Conservation (phyloP, 2,329 filamentous ascomycete genomes). For the Eurotiales sp. region DNA sequence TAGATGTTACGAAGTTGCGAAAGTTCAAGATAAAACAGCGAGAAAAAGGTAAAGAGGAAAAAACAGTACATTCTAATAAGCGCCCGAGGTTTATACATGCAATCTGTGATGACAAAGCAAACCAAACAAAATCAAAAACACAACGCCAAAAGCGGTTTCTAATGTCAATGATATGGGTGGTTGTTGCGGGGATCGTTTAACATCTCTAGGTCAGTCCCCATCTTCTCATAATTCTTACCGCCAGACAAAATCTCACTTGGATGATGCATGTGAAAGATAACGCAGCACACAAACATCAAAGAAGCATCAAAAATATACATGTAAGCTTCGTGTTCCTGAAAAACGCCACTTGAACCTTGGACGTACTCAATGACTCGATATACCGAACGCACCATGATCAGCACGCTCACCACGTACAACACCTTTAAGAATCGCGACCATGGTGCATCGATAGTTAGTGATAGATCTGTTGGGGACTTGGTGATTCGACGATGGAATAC, state of each 20-base stretch:
- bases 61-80: too few relatives aligned
- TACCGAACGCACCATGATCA: constrained; percentile 21
- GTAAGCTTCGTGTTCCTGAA: constrained; percentile 20
- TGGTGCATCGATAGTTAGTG: constrained; percentile 19
- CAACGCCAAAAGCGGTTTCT: too few relatives aligned
- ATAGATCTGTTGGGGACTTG: constrained; percentile 25
- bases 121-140: too few relatives aligned
- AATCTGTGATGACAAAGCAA: too few relatives aligned
- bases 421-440: constrained; percentile 38
- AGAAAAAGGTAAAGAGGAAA: too few relatives aligned
- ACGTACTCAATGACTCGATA: constrained; percentile 22
- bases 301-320: constrained; percentile 22
- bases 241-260: constrained; percentile 2
- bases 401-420: constrained; percentile 18
- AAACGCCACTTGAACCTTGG: constrained; percentile 18
- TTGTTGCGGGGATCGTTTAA: neutral
- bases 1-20: too few relatives aligned
- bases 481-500: constrained; percentile 28
- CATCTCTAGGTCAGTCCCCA: constrained; percentile 1
- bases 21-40: too few relatives aligned
- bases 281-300: constrained; percentile 18
- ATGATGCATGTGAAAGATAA: constrained; percentile 2
- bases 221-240: constrained; percentile 3
- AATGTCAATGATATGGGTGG: neutral
- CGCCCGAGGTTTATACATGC: too few relatives aligned